Conservation (phyloP, 176 grass and related monocot species). For the Canna indica region DNA sequence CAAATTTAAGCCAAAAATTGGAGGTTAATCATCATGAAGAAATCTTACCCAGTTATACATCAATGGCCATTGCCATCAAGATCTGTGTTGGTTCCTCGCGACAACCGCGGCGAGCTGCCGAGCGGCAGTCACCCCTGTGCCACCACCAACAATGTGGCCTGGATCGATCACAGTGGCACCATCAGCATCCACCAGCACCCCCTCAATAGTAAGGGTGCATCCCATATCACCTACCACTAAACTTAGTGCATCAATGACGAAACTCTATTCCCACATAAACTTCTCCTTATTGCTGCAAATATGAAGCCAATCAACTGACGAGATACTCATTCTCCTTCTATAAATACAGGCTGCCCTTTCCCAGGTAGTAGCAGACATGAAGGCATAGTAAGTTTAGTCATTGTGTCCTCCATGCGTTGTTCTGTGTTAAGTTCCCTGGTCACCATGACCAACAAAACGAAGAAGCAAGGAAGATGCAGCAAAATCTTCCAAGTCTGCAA, state of each 20-base stretch:
- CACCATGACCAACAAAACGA: neutral
- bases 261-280: neutral
- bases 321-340: neutral
- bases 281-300: neutral
- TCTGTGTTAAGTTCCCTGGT: neutral
- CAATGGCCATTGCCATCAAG: neutral
- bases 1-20: neutral
- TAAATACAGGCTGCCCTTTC: neutral
- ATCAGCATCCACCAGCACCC: neutral
- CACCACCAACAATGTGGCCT: too few relatives aligned
- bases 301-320: neutral
- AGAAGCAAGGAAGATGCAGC: constrained; percentile 6
- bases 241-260: neutral
- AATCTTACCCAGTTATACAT: neutral
- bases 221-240: neutral
- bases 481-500: constrained; percentile 54
- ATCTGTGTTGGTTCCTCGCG: neutral
- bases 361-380: neutral
- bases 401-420: neutral
- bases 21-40: neutral
- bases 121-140: too few relatives aligned
- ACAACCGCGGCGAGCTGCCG: too few relatives aligned
- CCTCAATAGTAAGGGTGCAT: neutral
- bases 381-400: neutral
- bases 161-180: neutral